Base-by-base conservation (phyloP, 2,329 filamentous ascomycete species). In the Penicillium sp. region DNA sequence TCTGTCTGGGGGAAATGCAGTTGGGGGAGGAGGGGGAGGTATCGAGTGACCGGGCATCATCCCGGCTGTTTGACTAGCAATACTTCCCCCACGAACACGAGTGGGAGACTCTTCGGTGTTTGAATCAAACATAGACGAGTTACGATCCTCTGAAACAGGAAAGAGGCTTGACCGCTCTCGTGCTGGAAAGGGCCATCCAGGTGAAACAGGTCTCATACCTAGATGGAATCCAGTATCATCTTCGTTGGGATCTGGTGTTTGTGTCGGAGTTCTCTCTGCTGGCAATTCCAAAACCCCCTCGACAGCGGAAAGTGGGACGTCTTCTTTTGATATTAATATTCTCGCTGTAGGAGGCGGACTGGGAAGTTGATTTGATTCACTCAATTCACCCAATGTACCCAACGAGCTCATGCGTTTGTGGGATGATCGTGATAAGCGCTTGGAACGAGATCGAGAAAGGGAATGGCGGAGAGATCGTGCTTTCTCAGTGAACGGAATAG, bases 181-280 rank as follows among this genome's bases (percentile, higher is more conserved):
- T 21, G 49, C 59, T n/a, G 64, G 56, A 25, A 71, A 51, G 8
- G 74, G 73, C 71, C 73, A 74, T 21, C 51, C 64, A 17, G 63
- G 69, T 25, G 69, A 73, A 6, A 69, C 53, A 8, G 68, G 68
- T 8, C 67, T 68, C 53, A 68, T 70, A 17, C 62, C 66, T n/a
- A 66, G 49, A 39, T 66, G 61, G 13, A 64, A 65, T 2, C 60
- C 63, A 23, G 56, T 52, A 25, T 60, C 60, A 13, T 68, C 65
- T 6, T 68, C 60, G 29, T 69, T 68, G 23, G 65, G 66, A 42
- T 75, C 75, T 19, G 73, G 73, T 3, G 72, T 75, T 19, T 71
- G 69, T 21, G 70, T 66, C 2, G 75, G 71, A 2, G 73, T 75
- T n/a, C 65, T 70, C 49, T 77, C 74, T 21, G 75, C 64, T 41